A percentile compares a stretch with the other conserved stretches of the same genome.
phyloP scores from a whole-genome alignment of 257 asterid genomes.

The Scutellaria minor region DNA sequence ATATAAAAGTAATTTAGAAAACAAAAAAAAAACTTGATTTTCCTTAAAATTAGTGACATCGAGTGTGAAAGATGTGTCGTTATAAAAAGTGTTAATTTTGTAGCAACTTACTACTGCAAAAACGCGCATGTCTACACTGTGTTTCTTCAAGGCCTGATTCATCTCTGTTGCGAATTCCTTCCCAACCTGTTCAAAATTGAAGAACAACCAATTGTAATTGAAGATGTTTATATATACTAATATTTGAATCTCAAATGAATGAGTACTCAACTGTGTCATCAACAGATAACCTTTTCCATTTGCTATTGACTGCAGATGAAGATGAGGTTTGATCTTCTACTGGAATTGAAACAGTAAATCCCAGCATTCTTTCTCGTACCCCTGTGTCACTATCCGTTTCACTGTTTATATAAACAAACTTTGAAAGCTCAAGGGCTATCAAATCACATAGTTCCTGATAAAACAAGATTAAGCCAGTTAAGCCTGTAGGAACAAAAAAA shows the following conservation, averaged over 20 bases:
- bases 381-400: conserved; percentile 28
- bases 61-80: no score
- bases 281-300: conserved; percentile 48
- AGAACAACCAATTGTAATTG: no score
- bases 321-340: conserved; percentile 50
- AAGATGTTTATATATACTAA: neutral
- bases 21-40: no score
- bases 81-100: no score
- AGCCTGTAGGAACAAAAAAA: neutral
- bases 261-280: conserved; percentile 61
- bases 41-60: no score
- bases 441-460: conserved; percentile 68
- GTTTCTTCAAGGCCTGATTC: conserved; percentile 61
- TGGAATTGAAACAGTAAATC: conserved; percentile 65
- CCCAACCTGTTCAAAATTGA: conserved; percentile 46
- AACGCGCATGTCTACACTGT: conserved; percentile 60
- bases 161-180: conserved; percentile 56
- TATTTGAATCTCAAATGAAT: neutral
- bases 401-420: conserved; percentile 51
- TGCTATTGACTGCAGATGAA: conserved; percentile 46
- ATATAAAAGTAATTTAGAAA: no score
- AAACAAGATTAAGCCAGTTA: neutral
- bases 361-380: conserved; percentile 48
- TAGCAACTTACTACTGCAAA: conserved; percentile 54
- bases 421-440: conserved; percentile 62